These are phyloP conservation scores for Escovopsis sp. DNA, from an alignment of 2,329 filamentous ascomycete species.

Conservation along the genomic window DNA sequence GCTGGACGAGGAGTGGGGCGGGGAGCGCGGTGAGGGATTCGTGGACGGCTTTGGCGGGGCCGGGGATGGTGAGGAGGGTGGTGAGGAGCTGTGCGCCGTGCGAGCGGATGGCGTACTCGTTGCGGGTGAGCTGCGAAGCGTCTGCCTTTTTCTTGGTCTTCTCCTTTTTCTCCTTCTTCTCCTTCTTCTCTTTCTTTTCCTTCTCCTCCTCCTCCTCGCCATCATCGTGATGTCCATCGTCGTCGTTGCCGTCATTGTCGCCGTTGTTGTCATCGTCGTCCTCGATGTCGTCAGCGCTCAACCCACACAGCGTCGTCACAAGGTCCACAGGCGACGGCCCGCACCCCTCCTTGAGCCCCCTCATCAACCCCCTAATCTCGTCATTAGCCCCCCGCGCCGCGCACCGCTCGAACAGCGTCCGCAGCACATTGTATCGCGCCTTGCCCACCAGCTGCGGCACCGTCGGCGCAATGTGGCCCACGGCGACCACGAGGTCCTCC, in stretches of 20 bases:
- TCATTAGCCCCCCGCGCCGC: constrained; percentile 46
- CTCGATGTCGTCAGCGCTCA: constrained; percentile 20
- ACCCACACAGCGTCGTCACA: constrained; percentile 33
- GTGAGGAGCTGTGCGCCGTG: constrained; percentile 76
- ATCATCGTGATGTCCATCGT: no score
- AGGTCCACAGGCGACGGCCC: constrained; percentile 31
- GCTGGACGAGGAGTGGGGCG: constrained; percentile 38
- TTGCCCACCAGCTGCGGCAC: constrained; percentile 59
- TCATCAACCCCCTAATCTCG: constrained; percentile 31
- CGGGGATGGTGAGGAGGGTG: constrained; percentile 60
- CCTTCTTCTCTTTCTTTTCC: no score
- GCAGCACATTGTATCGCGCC: constrained; percentile 63
- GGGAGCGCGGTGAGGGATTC: constrained; percentile 49
- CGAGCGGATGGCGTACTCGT: constrained; percentile 36
- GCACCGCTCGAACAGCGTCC: constrained; percentile 71
- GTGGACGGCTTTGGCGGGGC: constrained; percentile 57
- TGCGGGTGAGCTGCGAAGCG: constrained; percentile 32
- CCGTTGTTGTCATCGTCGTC: neutral
- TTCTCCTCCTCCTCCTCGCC: constrained; percentile 12
- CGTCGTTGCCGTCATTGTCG: constrained; percentile 4
- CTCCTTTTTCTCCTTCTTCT: constrained; percentile 5
- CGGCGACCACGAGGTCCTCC: constrained; percentile 64
- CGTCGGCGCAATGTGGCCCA: constrained; percentile 56
- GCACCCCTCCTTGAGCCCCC: constrained; percentile 31
- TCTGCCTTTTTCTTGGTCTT: constrained; percentile 21